A percentile compares a stretch with the other conserved stretches of the same genome.
Evolutionary conservation across 164 flowering plant species (phyloP).

Genomic region (Tetracentron sinense): DNA sequence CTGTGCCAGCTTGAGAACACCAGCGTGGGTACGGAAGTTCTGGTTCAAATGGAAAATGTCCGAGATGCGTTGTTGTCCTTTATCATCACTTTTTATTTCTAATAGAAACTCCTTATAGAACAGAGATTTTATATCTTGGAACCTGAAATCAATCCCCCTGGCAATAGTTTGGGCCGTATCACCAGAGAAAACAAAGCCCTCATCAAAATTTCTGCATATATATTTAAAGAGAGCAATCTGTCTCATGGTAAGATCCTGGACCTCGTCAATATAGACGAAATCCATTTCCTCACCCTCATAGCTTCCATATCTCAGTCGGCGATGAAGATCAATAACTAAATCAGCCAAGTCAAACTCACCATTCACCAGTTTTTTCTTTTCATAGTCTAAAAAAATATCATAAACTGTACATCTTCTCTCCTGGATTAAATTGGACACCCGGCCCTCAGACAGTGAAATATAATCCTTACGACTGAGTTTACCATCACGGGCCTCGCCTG

Average conservation of each 20-base stretch:
- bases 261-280: slow-evolving; percentile 80
- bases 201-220: slow-evolving; percentile 52
- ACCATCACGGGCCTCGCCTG: slow-evolving; percentile 26
- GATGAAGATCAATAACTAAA: slow-evolving; percentile 62
- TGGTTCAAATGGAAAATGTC: slow-evolving; percentile 29
- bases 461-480: slow-evolving; percentile 44
- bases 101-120: slow-evolving; percentile 34
- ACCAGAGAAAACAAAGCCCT: slow-evolving; percentile 77
- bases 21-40: slow-evolving; percentile 25
- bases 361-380: slow-evolving; percentile 44
- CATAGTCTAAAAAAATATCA: slow-evolving; percentile 54
- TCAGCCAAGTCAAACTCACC: slow-evolving; percentile 75
- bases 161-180: slow-evolving; percentile 86
- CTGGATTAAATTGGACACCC: slow-evolving; percentile 38
- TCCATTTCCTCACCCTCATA: slow-evolving; percentile 47
- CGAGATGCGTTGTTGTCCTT: slow-evolving; percentile 13
- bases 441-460: slow-evolving; percentile 37
- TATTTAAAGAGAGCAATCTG: slow-evolving; percentile 68
- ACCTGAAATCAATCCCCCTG: slow-evolving; percentile 42
- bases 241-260: slow-evolving; percentile 78
- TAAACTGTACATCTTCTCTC: slow-evolving; percentile 50
- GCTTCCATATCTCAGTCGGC: slow-evolving; percentile 31
- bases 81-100: neutral
- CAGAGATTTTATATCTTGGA: slow-evolving; percentile 22
- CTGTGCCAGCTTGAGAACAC: slow-evolving; percentile 27